Evolutionary conservation across 768 basidiomycete genomes (phyloP).

Genomic region (Amanita inopinata): DNA sequence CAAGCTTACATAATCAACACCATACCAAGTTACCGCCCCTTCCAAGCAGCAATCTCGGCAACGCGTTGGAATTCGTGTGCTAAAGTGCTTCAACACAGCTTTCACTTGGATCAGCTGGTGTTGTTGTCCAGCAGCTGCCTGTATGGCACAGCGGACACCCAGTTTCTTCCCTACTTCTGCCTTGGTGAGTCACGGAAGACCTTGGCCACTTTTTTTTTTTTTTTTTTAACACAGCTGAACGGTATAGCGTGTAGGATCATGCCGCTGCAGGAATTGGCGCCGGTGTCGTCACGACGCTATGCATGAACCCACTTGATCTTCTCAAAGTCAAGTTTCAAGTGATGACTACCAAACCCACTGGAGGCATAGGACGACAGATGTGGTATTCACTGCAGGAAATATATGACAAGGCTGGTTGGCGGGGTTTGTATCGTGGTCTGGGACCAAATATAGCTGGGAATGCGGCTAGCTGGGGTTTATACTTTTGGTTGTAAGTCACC

Average conservation of each 20-base stretch:
- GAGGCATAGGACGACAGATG: constrained; percentile 63
- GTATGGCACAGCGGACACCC: constrained; percentile 32
- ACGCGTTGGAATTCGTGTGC: too few species aligned
- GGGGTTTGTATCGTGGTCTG: constrained; percentile 84
- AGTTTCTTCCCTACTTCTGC: constrained; percentile 45
- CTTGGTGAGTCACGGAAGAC: constrained; percentile 23
- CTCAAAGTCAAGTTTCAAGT: constrained; percentile 94
- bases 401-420: constrained; percentile 64
- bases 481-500: constrained; percentile 84
- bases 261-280: constrained; percentile 90
- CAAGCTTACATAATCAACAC: too few species aligned
- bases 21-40: too few species aligned
- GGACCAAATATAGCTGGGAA: constrained; percentile 90
- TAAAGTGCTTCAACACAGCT: too few species aligned
- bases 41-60: too few species aligned
- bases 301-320: constrained; percentile 96
- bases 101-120: not conserved
- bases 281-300: constrained; percentile 83
- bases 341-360: constrained; percentile 51
- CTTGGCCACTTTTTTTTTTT: not conserved
- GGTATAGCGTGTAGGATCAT: constrained; percentile 62
- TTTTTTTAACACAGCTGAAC: constrained; percentile 2
- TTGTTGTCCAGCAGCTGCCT: constrained; percentile 18
- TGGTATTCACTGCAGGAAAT: constrained; percentile 69
- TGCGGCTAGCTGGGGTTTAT: constrained; percentile 93